phyloP scores from a whole-genome alignment of 306 rosid species.

The Lupinus albus region DNA sequence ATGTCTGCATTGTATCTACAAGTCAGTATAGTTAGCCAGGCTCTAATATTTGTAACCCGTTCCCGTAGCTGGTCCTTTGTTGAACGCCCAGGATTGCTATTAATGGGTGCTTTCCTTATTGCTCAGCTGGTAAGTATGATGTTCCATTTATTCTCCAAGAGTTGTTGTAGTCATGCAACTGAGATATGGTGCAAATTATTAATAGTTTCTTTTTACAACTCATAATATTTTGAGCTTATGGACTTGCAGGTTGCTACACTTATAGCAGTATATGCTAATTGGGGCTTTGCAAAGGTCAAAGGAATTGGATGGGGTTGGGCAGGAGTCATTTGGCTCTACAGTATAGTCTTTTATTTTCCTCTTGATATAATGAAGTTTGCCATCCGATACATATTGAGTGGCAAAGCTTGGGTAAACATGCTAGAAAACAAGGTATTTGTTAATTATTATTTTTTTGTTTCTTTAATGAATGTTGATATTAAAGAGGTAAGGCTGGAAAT shows the following conservation, averaged over 20 bases:
- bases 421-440: slow-evolving; percentile 79
- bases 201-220: slow-evolving; percentile 1
- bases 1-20: slow-evolving; percentile 91
- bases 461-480: slow-evolving; percentile 16
- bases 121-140: slow-evolving; percentile 80
- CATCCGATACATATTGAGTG: slow-evolving; percentile 89
- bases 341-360: slow-evolving; percentile 80
- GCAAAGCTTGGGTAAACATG: slow-evolving; percentile 94
- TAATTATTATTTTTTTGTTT: not conserved
- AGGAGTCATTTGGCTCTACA: slow-evolving; percentile 96
- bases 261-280: slow-evolving; percentile 85
- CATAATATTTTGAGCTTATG: slow-evolving; percentile 35
- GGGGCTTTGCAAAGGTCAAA: slow-evolving; percentile 85
- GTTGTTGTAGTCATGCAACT: slow-evolving; percentile 17
- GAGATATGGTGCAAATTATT: not conserved
- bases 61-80: slow-evolving; percentile 90
- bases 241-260: slow-evolving; percentile 79
- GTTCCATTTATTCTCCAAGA: slow-evolving; percentile 7
- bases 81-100: slow-evolving; percentile 84
- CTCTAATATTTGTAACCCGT: slow-evolving; percentile 89
- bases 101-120: slow-evolving; percentile 61
- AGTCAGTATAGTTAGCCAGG: slow-evolving; percentile 99
- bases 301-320: slow-evolving; percentile 99
- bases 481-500: no score
- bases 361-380: slow-evolving; percentile 78